Evolutionary conservation across 768 basidiomycete species (phyloP), one percentile per base, ranked within the genome.

Genomic region (Serpula lacrymans): DNA sequence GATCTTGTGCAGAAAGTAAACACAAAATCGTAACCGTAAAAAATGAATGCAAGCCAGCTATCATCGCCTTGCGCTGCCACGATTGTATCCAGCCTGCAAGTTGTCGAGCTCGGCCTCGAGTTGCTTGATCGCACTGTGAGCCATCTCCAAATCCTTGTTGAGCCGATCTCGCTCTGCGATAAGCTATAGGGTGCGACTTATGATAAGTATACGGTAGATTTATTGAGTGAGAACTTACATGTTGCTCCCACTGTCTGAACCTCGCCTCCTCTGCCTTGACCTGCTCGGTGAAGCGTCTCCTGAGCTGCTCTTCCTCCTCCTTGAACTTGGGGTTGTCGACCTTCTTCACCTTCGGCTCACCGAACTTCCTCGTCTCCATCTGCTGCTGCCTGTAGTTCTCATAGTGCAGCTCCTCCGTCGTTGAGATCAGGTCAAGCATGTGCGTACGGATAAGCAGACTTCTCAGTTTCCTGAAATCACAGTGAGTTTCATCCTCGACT

Each of bases 351-450:
- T 97, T 97, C 52, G 93, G 84, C 64, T 98, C 96, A 51, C 94
- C 96, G 51, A 93, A 95, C 68, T 98, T 98, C 67, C 96, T 86
- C 6, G 96, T 97, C 76, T 99, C 96, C 96, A 99, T 98, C 70
- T 98, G 96, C 51, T 90, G 80, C 55, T 95, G 90, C 46, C 96
- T 79, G 75, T 99, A 99, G 63, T 89, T 88, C 73, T 99, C 96
- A 63, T 98, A 99, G 66, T 98, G 95, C 17, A 75, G 70, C 51
- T 99, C 96, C 65, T 98, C 95, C 10, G 90, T 93, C 1, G 92
- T 94, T 22, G 86, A 85, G 65, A 97, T 96, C 41, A 98, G 77
- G 64, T 99, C 96, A 42, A 98, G 73, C 96, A 99, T 98, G 74
- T 97, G 90, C 11, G 94, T 96, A 53, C 96, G 83, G 65, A 98